Conservation (phyloP, 2,329 filamentous ascomycete species). For the Fusarium phyllophilum region DNA sequence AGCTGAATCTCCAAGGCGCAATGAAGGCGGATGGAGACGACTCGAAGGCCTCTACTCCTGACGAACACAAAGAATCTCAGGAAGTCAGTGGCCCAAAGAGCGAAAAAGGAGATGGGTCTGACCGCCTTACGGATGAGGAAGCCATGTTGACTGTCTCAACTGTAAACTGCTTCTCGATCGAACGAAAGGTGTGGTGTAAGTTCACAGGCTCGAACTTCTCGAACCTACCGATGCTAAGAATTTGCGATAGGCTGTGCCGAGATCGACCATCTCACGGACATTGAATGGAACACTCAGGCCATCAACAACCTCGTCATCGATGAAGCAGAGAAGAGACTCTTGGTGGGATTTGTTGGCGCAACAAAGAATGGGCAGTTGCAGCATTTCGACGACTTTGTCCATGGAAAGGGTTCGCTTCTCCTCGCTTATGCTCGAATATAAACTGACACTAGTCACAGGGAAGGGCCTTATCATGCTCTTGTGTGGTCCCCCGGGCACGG, state of each 20-base stretch:
- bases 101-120: too few species aligned
- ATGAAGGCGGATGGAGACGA: not conserved
- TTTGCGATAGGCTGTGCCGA: not conserved
- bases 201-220: not conserved
- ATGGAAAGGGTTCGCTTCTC: not conserved
- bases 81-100: not conserved
- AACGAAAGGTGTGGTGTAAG: slow-evolving; percentile 24
- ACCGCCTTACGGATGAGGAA: slow-evolving; percentile 3
- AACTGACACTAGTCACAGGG: not conserved
- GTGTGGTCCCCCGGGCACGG: slow-evolving; percentile 48
- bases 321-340: not conserved
- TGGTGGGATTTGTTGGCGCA: not conserved
- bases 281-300: not conserved
- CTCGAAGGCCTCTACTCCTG: not conserved
- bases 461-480: slow-evolving; percentile 49
- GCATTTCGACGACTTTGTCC: not conserved
- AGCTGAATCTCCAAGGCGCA: not conserved
- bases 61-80: not conserved
- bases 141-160: slow-evolving; percentile 5
- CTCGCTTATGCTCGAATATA: rapidly evolving
- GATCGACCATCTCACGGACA: not conserved
- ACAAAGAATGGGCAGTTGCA: not conserved
- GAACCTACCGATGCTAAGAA: not conserved
- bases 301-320: slow-evolving; percentile 6
- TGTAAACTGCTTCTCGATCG: slow-evolving; percentile 6